Base-by-base conservation (phyloP, 2,329 filamentous ascomycete species). In the Knoxdaviesia capensis region DNA sequence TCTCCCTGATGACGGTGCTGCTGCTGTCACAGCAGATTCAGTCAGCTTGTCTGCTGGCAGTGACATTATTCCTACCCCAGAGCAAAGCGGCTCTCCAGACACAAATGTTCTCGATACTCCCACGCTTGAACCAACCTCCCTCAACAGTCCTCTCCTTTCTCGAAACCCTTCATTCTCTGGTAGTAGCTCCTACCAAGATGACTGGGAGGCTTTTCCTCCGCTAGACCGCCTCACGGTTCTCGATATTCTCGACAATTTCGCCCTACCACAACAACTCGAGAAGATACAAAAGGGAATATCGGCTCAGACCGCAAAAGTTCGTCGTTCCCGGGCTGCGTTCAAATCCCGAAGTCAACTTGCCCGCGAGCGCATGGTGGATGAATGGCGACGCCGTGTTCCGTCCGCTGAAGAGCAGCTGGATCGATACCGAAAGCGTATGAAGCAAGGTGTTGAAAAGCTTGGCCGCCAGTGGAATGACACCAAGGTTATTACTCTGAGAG, bases 211-310 rank as follows among this genome's bases (percentile, higher is more conserved):
- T 28, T 81, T 92, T 47, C 84, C 87, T 7, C 87, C 88, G 1
- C 66, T 94, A 29, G 90, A 98, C 57, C 81, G 85, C 41, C 66
- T 98, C 42, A 87, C 82, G 35, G 75, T 96, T 44, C 85, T 98
- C 52, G 90, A 98, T 55, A 69, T 98, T 40, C 72, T 98, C 49
- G 88, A 94, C 60, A 96, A 94, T 56, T 76, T 98, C 48, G 83
- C 87, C 5, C 66, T 98, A 32, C 80, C 86, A 1, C 82, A 93
- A 53, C 82, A 88, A 51, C 70, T 98, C 20, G 90, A 96, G 60
- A 90, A 82, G 63, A 69, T 94, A 48, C 87, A 94, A 54, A 80
- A 74, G 51, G 80, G 82, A 34, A 68, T 96, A 45, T 79, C 79
- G 31, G 73, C 76, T 5, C 87, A 94, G 59, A 88, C 77, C 4